phyloP scores from a whole-genome alignment of 2,329 filamentous ascomycete genomes.

The Cladobotryum protrusum region DNA sequence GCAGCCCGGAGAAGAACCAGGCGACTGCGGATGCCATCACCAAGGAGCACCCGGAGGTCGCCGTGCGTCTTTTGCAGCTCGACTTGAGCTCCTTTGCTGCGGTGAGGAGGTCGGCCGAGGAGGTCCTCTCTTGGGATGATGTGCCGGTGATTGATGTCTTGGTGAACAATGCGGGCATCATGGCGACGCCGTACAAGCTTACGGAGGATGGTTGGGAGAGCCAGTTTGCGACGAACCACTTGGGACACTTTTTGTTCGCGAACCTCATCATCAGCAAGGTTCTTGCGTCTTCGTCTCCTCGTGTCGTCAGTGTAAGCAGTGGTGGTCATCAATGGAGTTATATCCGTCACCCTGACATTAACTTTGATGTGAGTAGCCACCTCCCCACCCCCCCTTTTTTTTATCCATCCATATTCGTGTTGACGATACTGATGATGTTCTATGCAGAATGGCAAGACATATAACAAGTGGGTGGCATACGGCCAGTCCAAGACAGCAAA shows the following conservation, averaged over 20 bases:
- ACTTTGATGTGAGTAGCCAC: slow-evolving; percentile 22
- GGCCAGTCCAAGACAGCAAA: slow-evolving; percentile 34
- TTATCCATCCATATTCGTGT: neutral
- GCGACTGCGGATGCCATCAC: slow-evolving; percentile 31
- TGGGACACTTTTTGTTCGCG: slow-evolving; percentile 42
- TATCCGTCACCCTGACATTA: slow-evolving; percentile 29
- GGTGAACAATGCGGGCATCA: slow-evolving; percentile 41
- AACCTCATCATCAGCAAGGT: slow-evolving; percentile 39
- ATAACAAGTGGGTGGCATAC: slow-evolving; percentile 29
- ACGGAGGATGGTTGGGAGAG: slow-evolving; percentile 35
- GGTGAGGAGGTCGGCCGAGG: slow-evolving; percentile 31
- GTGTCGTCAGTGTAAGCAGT: slow-evolving; percentile 38
- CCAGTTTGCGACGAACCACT: slow-evolving; percentile 40
- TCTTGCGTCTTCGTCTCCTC: slow-evolving; percentile 25
- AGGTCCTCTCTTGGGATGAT: slow-evolving; percentile 21
- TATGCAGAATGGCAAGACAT: slow-evolving; percentile 22
- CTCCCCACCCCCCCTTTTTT: neutral
- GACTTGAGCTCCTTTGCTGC: slow-evolving; percentile 32
- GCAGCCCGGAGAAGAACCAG: slow-evolving; percentile 34
- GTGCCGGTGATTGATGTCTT: slow-evolving; percentile 30
- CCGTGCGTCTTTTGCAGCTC: slow-evolving; percentile 25
- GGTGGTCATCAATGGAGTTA: slow-evolving; percentile 22
- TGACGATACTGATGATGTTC: neutral
- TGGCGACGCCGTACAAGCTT: slow-evolving; percentile 28
- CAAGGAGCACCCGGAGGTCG: slow-evolving; percentile 25